Evolutionary conservation across 257 asterid genomes (phyloP), one percentile per base, ranked within the genome.

Genomic region (Thymus quinquecostatus): DNA sequence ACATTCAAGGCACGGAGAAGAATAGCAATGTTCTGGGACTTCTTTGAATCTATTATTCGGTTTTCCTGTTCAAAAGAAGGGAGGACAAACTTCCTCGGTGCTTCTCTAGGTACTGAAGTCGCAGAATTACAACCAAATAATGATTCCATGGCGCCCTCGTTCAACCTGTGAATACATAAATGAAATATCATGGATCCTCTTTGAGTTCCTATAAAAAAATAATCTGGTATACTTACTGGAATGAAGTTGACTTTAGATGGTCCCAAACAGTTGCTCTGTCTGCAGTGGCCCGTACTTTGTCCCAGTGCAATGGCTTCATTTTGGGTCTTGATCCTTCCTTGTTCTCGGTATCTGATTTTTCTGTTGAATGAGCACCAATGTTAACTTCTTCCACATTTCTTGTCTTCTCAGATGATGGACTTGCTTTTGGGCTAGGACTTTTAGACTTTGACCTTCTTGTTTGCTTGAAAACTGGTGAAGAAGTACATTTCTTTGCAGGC

Each of bases 241-340:
- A 92, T 65, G 97, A 89, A 82, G 89, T 87, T 8, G 95, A 80
- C 67, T 88, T 85, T 61, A 89, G 74, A 67, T 86, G 95, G 82
- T 92, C 98, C 98, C 98, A 92, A 38, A 90, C 98, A 4, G 96
- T 92, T 71, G 81, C 91, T 75, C 85, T 74, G 48, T 88, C 88
- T 14, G 96, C 78, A 59, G 89, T 80, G 73, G 97, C 87, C 75
- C 81, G 85, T 66, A 89, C 97, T 84, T 90, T 92, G 83, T 92
- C 98, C 98, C 98, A 92, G 48, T 89, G 98, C 87, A 92, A 70
- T 72, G 92, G 85, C 78, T 88, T 92, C 85, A 92, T 82, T 81
- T 78, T 88, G 30, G 91, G 86, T 66, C 80, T 89, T 66, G 86
- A 80, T 80, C 83, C 90, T 69, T 86, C 95, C 36, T 33, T 65